Base-by-base conservation (phyloP, 2,329 filamentous ascomycete species). In the Fusarium sp. region DNA sequence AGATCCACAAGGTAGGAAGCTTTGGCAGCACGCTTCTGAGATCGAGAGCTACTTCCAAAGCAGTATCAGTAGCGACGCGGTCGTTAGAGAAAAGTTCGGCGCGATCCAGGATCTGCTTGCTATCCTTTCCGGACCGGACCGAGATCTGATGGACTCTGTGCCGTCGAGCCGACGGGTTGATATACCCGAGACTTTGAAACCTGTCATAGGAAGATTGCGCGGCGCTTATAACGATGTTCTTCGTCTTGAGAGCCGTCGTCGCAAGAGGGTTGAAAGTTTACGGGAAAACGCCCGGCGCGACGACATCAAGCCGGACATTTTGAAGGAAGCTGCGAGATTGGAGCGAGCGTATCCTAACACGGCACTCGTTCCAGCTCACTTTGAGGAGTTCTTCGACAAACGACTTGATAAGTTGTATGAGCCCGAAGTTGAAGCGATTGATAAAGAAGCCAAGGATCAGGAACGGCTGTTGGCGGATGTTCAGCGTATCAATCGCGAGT, bases 311-410 rank as follows among this genome's bases (percentile, higher is more conserved):
- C 88, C 90, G 1, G 94, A 95, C 56, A 92, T 99, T 8, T 86
- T 97, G 28, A 89, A 89, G 54, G 95, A 98, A 85, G 92, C 95
- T 5, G 92, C 93, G 40, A 90, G 95, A 13, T 86, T 98, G 18
- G 96, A 98, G 83, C 90, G 95, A 50, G 92, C 93, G 66, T 96
- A 94, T 71, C 94, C 95, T 0, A 93, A 93, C 83, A 95, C 95
- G 42, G 89, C 91, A 16, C 92, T 99, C 58, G 93, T 94, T 57
- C 92, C 96, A 1, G 93, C 93, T 6, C 95, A 98, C 77, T 98
- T 99, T 78, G 96, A 99, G 78, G 89, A 91, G 60, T 92, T 98
- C 52, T 98, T 98, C 74, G 94, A 97, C 77, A 88, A 91, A 74
- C 90, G 95, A 3, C 88, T 99, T 4, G 90, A 92, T 60, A 82